These are phyloP conservation scores for Colletotrichum echinochloae DNA, from an alignment of 2,329 filamentous ascomycete genomes.

Conservation along the genomic window DNA sequence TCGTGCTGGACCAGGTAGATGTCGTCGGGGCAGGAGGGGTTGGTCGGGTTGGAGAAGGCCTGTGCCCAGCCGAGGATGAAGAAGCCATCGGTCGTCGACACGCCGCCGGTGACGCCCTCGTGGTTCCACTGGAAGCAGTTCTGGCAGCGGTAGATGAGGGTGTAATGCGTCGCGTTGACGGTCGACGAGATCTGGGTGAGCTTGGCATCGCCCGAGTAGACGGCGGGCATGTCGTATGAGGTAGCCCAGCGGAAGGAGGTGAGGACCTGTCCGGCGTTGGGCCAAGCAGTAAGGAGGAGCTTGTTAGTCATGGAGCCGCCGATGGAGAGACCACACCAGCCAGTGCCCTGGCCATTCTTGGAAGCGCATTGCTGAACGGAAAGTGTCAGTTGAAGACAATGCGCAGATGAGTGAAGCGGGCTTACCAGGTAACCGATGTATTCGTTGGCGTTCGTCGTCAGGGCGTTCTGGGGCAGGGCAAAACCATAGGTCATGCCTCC, in stretches of 20 bases:
- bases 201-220: conserved; percentile 72
- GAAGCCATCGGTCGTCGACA: conserved; percentile 57
- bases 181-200: conserved; percentile 70
- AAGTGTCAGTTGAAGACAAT: conserved; percentile 2
- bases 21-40: conserved; percentile 56
- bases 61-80: conserved; percentile 69
- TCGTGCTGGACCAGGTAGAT: conserved; percentile 66
- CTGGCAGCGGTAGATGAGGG: conserved; percentile 74
- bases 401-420: neutral
- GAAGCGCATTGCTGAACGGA: conserved; percentile 57
- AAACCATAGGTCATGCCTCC: conserved; percentile 66
- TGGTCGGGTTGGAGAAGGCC: conserved; percentile 56
- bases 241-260: conserved; percentile 69
- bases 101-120: conserved; percentile 56
- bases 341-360: conserved; percentile 58
- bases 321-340: conserved; percentile 70
- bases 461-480: conserved; percentile 62
- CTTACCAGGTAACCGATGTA: conserved; percentile 70
- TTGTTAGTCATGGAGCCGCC: conserved; percentile 68
- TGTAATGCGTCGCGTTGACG: conserved; percentile 69
- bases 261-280: conserved; percentile 63
- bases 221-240: conserved; percentile 68
- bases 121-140: conserved; percentile 67
- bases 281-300: conserved; percentile 70
- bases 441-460: conserved; percentile 62